Conservation (phyloP, 2,329 filamentous ascomycete species). For the Apiospora rasikravindrae region DNA sequence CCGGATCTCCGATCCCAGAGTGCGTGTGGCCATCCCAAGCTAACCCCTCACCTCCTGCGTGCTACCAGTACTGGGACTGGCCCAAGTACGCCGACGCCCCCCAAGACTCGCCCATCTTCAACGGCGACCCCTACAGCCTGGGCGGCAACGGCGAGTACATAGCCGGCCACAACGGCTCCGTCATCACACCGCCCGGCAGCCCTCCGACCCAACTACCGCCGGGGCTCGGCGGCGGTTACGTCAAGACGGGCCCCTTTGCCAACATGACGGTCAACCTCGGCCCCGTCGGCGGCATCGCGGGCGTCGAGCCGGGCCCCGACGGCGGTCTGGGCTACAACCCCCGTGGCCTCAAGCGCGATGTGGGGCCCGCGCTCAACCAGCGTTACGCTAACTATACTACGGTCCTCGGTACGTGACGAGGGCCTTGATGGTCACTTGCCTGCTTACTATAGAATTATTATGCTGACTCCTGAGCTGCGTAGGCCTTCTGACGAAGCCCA, state of each 20-base stretch:
- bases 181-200: slow-evolving; percentile 49
- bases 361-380: slow-evolving; percentile 30
- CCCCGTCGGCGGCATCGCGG: slow-evolving; percentile 23
- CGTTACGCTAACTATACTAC: not conserved
- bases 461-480: not conserved
- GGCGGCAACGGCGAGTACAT: slow-evolving; percentile 50
- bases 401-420: not conserved
- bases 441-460: no score
- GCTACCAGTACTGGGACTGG: slow-evolving; percentile 57
- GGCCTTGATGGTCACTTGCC: not conserved
- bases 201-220: slow-evolving; percentile 45
- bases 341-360: slow-evolving; percentile 32
- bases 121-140: slow-evolving; percentile 57
- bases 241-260: slow-evolving; percentile 36
- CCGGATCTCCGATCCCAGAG: not conserved
- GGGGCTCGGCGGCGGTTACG: slow-evolving; percentile 37
- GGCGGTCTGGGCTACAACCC: slow-evolving; percentile 32
- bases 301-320: slow-evolving; percentile 29
- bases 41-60: not conserved
- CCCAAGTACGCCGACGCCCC: slow-evolving; percentile 51
- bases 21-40: not conserved
- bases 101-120: slow-evolving; percentile 57
- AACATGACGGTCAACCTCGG: slow-evolving; percentile 38
- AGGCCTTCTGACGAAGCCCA: not conserved
- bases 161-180: slow-evolving; percentile 30